These are phyloP conservation scores for Exsudoporus frostii DNA, from an alignment of 768 basidiomycete species.

Conservation along the genomic window DNA sequence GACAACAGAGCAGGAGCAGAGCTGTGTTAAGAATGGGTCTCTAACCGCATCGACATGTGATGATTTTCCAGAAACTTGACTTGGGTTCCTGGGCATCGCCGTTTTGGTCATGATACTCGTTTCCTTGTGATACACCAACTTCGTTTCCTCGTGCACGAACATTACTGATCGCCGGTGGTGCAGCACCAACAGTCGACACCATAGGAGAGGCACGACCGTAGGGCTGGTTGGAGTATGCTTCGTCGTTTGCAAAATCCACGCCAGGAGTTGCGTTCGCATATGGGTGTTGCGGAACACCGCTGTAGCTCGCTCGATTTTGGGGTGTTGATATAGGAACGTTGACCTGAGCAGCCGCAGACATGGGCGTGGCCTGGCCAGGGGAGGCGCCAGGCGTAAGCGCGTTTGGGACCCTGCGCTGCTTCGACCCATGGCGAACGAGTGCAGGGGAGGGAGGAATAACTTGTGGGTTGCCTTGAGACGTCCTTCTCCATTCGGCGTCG, in stretches of 20 bases:
- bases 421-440: constrained; percentile 72
- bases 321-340: constrained; percentile 63
- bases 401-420: constrained; percentile 60
- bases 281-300: constrained; percentile 53
- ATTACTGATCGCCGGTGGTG: constrained; percentile 68
- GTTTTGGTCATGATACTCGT: constrained; percentile 54
- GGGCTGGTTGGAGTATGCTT: constrained; percentile 53
- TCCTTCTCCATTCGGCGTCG: constrained; percentile 62
- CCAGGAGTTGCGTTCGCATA: constrained; percentile 63
- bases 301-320: constrained; percentile 45
- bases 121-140: constrained; percentile 60
- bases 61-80: constrained; percentile 58
- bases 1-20: constrained; percentile 18
- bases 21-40: constrained; percentile 5
- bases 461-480: constrained; percentile 52
- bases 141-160: constrained; percentile 70
- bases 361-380: constrained; percentile 62
- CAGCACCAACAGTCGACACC: constrained; percentile 66
- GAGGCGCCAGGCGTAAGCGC: constrained; percentile 54
- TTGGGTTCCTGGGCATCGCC: constrained; percentile 52
- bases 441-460: constrained; percentile 74
- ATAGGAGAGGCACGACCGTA: constrained; percentile 84
- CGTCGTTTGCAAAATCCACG: constrained; percentile 61
- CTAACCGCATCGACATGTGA: constrained; percentile 78
- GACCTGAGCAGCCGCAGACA: constrained; percentile 71